Evolutionary conservation across 2,329 filamentous ascomycete genomes (phyloP).

Genomic region (Fulvia fulva): DNA sequence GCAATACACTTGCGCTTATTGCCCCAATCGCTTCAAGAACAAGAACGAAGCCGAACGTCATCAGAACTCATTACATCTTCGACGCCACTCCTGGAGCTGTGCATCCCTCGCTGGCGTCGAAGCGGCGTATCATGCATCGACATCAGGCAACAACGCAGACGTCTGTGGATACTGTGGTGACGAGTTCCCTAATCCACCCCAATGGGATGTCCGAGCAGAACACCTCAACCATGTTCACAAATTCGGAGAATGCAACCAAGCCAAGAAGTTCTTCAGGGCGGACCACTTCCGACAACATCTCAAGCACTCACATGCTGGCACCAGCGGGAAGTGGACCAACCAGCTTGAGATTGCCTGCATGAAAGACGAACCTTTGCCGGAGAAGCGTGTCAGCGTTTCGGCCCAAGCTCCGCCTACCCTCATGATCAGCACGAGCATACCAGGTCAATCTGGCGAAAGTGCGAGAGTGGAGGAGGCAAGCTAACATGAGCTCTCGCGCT

Average conservation of each 20-base stretch:
- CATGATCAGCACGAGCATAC: conserved; percentile 25
- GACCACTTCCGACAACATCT: conserved; percentile 98
- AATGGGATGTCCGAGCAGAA: conserved; percentile 82
- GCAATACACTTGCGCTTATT: conserved; percentile 90
- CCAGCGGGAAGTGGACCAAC: conserved; percentile 98
- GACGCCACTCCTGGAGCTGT: conserved; percentile 95
- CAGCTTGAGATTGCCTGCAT: conserved; percentile 96
- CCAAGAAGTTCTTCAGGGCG: conserved; percentile 95
- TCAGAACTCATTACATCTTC: conserved; percentile 89
- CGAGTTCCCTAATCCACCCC: conserved; percentile 80
- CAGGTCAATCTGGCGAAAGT: conserved; percentile 7
- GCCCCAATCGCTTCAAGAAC: conserved; percentile 95
- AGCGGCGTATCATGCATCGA: conserved; percentile 81
- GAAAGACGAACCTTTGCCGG: conserved; percentile 72
- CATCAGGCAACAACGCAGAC: conserved; percentile 59
- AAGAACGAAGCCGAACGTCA: conserved; percentile 97
- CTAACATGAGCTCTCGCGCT: background rate
- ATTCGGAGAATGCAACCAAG: conserved; percentile 95
- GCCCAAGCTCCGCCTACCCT: conserved; percentile 19
- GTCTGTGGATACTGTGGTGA: conserved; percentile 93
- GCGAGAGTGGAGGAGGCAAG: background rate
- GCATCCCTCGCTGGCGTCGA: conserved; percentile 71
- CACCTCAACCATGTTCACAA: conserved; percentile 92
- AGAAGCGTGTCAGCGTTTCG: conserved; percentile 26
- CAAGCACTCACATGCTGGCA: conserved; percentile 94